phyloP scores from a whole-genome alignment of 2,329 filamentous ascomycete genomes.

The Chrysosporium keratinophilum region DNA sequence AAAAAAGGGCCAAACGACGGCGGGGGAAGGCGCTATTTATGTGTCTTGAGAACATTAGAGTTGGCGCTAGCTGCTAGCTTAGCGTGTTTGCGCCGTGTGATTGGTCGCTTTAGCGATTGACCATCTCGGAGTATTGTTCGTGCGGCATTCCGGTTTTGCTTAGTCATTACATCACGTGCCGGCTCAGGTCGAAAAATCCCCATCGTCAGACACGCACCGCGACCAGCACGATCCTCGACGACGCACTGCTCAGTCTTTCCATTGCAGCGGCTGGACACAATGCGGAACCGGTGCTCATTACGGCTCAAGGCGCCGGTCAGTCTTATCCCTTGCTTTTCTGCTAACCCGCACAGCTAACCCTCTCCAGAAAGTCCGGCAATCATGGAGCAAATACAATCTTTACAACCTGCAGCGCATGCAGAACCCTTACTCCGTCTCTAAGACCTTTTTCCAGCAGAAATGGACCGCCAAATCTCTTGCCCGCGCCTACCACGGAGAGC shows the following conservation, averaged over 20 bases:
- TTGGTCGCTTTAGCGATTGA: constrained; percentile 12
- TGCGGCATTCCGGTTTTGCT: not conserved
- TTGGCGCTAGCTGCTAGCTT: constrained; percentile 27
- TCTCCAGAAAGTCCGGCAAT: constrained; percentile 75
- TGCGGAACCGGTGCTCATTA: constrained; percentile 39
- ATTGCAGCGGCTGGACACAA: constrained; percentile 22
- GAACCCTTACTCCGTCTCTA: constrained; percentile 35
- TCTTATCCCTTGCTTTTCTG: not conserved
- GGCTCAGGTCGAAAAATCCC: not conserved
- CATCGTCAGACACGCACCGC: not conserved
- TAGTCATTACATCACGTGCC: not conserved
- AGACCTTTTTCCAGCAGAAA: constrained; percentile 97
- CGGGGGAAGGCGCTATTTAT: constrained; percentile 25
- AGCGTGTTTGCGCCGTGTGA: not conserved
- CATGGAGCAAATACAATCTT: constrained; percentile 96
- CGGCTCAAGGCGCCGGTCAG: constrained; percentile 32
- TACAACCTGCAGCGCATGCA: constrained; percentile 64
- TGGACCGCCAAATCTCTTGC: constrained; percentile 78
- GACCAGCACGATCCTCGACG: not conserved
- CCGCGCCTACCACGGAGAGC: constrained; percentile 86
- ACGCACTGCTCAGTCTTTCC: not conserved
- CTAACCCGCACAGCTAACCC: not conserved
- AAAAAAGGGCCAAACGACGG: constrained; percentile 26
- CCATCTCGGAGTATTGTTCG: not conserved
- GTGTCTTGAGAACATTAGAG: not conserved